Conservation (phyloP, 208 protist species). For the Trypanosoma platydactyli region DNA sequence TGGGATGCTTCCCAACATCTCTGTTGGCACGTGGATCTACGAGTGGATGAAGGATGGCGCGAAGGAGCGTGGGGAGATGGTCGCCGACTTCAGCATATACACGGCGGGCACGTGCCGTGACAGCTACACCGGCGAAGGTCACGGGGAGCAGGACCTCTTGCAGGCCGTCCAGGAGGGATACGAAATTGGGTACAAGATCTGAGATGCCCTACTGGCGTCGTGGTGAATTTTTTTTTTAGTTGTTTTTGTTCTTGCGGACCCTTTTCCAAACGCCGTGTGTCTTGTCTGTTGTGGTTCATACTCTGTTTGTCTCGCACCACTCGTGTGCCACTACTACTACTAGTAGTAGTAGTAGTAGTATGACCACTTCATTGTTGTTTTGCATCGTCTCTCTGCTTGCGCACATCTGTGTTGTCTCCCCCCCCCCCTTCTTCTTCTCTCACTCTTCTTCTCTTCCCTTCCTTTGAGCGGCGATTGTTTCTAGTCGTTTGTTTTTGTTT, state of each 20-base stretch:
- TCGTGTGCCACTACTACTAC: too few species aligned
- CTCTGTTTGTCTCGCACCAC: too few species aligned
- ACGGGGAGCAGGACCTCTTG: slow-evolving; percentile 84
- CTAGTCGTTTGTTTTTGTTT: too few species aligned
- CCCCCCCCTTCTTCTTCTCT: too few species aligned
- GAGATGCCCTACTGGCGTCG: slow-evolving; percentile 7
- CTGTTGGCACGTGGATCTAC: slow-evolving; percentile 79
- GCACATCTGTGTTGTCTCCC: too few species aligned
- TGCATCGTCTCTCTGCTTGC: too few species aligned
- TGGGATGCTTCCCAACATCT: slow-evolving; percentile 83
- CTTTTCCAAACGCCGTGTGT: too few species aligned
- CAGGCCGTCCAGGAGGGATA: slow-evolving; percentile 84
- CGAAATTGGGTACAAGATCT: slow-evolving; percentile 84
- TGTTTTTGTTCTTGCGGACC: neutral
- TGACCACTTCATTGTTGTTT: too few species aligned
- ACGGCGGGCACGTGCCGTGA: slow-evolving; percentile 74
- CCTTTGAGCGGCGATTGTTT: too few species aligned
- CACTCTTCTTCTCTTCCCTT: too few species aligned
- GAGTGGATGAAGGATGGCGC: slow-evolving; percentile 89
- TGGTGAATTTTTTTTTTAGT: slow-evolving; percentile 9
- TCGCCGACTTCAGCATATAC: slow-evolving; percentile 80
- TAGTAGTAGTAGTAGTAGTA: too few species aligned
- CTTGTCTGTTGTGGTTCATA: neutral
- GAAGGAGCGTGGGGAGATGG: slow-evolving; percentile 72
- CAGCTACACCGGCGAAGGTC: slow-evolving; percentile 66